phyloP scores from a whole-genome alignment of 2,329 filamentous ascomycete species.

The Pseudogymnoascus sp. region DNA sequence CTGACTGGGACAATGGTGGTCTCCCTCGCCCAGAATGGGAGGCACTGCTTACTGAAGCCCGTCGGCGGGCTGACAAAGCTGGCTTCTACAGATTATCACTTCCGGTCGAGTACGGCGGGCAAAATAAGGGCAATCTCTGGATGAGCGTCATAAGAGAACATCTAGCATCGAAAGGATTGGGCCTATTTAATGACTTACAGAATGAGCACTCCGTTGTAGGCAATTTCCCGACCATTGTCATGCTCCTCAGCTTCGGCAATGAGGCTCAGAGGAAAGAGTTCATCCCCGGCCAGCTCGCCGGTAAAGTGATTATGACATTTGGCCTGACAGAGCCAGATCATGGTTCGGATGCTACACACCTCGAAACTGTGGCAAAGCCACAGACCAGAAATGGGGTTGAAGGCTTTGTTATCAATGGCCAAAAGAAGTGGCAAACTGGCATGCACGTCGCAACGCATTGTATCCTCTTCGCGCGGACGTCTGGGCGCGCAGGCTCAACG shows the following conservation, averaged over 20 bases:
- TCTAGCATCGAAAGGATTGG: slow-evolving; percentile 49
- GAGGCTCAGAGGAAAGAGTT: slow-evolving; percentile 45
- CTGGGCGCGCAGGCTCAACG: slow-evolving; percentile 43
- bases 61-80: slow-evolving; percentile 46
- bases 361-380: slow-evolving; percentile 45
- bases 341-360: slow-evolving; percentile 56
- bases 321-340: slow-evolving; percentile 55
- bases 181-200: slow-evolving; percentile 56
- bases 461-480: slow-evolving; percentile 53
- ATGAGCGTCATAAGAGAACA: slow-evolving; percentile 57
- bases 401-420: slow-evolving; percentile 48
- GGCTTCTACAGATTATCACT: slow-evolving; percentile 54
- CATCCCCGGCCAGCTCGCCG: slow-evolving; percentile 44
- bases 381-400: slow-evolving; percentile 37
- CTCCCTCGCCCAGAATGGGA: slow-evolving; percentile 54
- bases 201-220: slow-evolving; percentile 56
- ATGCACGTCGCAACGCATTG: slow-evolving; percentile 56
- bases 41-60: slow-evolving; percentile 41
- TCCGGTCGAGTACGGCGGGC: slow-evolving; percentile 47
- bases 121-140: slow-evolving; percentile 46
- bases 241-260: slow-evolving; percentile 54
- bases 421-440: slow-evolving; percentile 59
- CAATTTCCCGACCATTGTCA: slow-evolving; percentile 55
- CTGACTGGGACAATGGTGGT: slow-evolving; percentile 44
- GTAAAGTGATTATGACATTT: slow-evolving; percentile 50